Conservation (phyloP, 2,329 filamentous ascomycete species). For the Trichoderma aggressivum region DNA sequence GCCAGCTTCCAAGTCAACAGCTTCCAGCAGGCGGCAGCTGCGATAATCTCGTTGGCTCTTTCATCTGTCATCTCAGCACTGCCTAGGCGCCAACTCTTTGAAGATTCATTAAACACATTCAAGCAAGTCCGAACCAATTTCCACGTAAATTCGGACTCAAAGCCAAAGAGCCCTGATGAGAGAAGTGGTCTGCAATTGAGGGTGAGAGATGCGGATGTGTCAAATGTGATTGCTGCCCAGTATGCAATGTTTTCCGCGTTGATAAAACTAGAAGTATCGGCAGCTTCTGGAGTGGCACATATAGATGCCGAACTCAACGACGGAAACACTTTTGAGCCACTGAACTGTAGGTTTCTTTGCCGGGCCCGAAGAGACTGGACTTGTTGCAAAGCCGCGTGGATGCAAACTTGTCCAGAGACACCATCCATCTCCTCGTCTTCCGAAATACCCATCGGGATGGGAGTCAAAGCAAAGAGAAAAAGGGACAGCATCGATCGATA, state of each 20-base stretch:
- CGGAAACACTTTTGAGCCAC: not conserved
- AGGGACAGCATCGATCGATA: slow-evolving; percentile 1
- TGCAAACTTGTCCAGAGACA: not conserved
- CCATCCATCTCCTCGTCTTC: not conserved
- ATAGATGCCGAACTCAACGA: not conserved
- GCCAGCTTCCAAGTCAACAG: not conserved
- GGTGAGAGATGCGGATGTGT: not conserved
- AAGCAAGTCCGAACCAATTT: not conserved
- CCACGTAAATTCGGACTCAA: not conserved
- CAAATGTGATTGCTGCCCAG: not conserved
- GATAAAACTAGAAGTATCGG: not conserved
- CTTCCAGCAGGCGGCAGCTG: not conserved
- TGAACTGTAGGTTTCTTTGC: not conserved
- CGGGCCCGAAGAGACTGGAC: not conserved
- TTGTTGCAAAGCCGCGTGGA: not conserved
- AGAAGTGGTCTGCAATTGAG: slow-evolving; percentile 2
- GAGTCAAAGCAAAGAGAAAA: not conserved
- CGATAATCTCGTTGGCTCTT: not conserved
- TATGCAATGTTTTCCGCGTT: not conserved
- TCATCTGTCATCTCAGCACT: slow-evolving; percentile 3
- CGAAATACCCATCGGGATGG: not conserved
- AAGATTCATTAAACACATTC: slow-evolving; percentile 1
- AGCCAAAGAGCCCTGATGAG: not conserved
- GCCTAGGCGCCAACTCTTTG: not conserved
- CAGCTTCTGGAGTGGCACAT: not conserved